phyloP scores from a whole-genome alignment of 441 rosid genomes.

The Breynia disticha region DNA sequence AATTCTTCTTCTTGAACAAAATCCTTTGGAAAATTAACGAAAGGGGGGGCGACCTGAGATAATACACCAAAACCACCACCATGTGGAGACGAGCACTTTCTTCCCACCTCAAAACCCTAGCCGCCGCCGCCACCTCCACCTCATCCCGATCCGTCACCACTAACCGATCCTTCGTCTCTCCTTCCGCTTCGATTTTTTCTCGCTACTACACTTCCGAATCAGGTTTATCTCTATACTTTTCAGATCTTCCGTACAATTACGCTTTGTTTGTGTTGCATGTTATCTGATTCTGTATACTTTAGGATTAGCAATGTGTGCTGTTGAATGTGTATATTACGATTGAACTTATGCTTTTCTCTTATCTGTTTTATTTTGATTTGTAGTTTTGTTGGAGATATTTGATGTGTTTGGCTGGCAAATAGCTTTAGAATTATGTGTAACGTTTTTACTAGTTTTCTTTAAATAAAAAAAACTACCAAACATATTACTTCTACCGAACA shows the following conservation, averaged over 20 bases:
- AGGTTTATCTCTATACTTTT: conserved; percentile 32
- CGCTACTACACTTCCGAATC: conserved; percentile 46
- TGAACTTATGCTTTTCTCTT: too few relatives aligned
- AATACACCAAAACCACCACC: conserved; percentile 11
- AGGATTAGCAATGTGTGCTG: too few relatives aligned
- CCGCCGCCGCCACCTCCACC: conserved; percentile 25
- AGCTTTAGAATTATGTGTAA: too few relatives aligned
- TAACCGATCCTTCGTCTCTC: conserved; percentile 24
- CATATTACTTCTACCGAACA: too few relatives aligned
- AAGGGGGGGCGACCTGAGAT: background rate
- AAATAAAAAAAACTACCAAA: too few relatives aligned
- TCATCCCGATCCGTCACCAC: conserved; percentile 22
- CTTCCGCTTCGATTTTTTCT: conserved; percentile 22
- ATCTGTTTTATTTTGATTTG: too few relatives aligned
- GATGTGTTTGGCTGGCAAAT: too few relatives aligned
- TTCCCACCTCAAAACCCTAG: conserved; percentile 72
- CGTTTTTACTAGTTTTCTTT: too few relatives aligned
- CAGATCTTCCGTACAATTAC: background rate
- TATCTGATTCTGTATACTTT: too few relatives aligned
- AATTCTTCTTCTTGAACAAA: background rate
- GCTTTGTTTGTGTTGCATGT: too few relatives aligned
- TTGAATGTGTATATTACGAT: too few relatives aligned
- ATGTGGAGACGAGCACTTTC: conserved; percentile 81
- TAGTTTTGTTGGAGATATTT: too few relatives aligned
- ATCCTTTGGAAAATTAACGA: background rate